phyloP scores from a whole-genome alignment of 2,329 filamentous ascomycete genomes.

The Paraphoma chrysanthemicola region DNA sequence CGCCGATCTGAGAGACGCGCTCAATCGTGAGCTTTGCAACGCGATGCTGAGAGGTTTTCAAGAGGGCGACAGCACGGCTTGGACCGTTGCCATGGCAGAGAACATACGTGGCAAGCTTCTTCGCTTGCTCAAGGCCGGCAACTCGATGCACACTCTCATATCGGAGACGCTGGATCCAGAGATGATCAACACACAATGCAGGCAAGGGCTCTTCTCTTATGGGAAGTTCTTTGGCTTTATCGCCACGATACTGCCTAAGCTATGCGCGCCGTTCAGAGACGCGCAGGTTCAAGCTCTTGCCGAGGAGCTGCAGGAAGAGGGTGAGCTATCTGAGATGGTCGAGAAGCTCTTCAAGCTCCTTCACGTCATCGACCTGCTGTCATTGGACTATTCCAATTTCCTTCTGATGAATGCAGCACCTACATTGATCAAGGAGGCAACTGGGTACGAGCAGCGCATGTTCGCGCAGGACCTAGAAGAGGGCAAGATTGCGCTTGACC shows the following conservation, averaged over 20 bases:
- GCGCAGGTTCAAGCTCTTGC: constrained; percentile 73
- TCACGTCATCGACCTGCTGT: constrained; percentile 77
- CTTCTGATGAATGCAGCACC: constrained; percentile 75
- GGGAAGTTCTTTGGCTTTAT: constrained; percentile 81
- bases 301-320: constrained; percentile 61
- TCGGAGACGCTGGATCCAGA: constrained; percentile 78
- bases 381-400: constrained; percentile 84
- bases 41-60: constrained; percentile 69
- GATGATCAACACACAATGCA: constrained; percentile 72
- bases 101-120: constrained; percentile 76
- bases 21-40: constrained; percentile 65
- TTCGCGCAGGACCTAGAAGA: constrained; percentile 71
- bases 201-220: constrained; percentile 77
- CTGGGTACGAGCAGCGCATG: constrained; percentile 75
- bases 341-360: constrained; percentile 78
- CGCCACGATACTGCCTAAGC: constrained; percentile 75
- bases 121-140: constrained; percentile 72
- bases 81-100: constrained; percentile 74
- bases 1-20: constrained; percentile 64
- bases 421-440: constrained; percentile 72
- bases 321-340: constrained; percentile 68
- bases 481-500: constrained; percentile 61
- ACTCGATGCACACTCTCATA: constrained; percentile 76
- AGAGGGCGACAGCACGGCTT: constrained; percentile 68
- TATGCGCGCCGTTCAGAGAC: constrained; percentile 83